These are phyloP conservation scores for Dispira simplex DNA, from an alignment of 192 early-diverging fungal genomes.

Conservation along the genomic window DNA sequence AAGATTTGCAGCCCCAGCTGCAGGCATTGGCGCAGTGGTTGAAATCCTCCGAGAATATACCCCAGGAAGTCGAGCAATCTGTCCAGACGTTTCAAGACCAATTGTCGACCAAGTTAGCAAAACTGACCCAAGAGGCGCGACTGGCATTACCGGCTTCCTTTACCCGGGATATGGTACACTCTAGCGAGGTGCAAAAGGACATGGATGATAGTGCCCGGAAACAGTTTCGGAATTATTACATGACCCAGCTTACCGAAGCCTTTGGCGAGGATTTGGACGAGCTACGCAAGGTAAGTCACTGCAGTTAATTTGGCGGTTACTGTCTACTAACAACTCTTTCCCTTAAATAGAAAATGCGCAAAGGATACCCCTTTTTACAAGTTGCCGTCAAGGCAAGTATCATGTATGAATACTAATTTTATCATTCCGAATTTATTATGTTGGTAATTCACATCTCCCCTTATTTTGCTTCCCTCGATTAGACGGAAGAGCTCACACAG, in stretches of 20 bases:
- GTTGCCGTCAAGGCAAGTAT: neutral
- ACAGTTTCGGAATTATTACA: constrained; percentile 1
- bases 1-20: too few species aligned
- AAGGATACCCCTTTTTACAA: neutral
- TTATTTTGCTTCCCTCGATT: neutral
- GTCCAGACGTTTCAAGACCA: too few species aligned
- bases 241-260: neutral
- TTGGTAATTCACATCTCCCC: neutral
- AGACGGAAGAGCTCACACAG: neutral
- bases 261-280: constrained; percentile 8
- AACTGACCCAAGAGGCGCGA: too few species aligned
- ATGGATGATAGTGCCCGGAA: neutral
- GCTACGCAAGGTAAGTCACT: constrained; percentile 3
- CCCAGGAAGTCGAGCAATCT: too few species aligned
- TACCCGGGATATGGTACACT: too few species aligned
- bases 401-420: neutral
- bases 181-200: too few species aligned
- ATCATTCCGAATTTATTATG: neutral
- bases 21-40: too few species aligned
- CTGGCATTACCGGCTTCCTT: too few species aligned
- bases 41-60: too few species aligned
- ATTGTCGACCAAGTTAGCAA: too few species aligned
- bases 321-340: neutral
- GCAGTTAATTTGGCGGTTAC: too few species aligned
- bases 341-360: neutral